Evolutionary conservation across 306 rosid species (phyloP).

Genomic region (Lagenaria siceraria): DNA sequence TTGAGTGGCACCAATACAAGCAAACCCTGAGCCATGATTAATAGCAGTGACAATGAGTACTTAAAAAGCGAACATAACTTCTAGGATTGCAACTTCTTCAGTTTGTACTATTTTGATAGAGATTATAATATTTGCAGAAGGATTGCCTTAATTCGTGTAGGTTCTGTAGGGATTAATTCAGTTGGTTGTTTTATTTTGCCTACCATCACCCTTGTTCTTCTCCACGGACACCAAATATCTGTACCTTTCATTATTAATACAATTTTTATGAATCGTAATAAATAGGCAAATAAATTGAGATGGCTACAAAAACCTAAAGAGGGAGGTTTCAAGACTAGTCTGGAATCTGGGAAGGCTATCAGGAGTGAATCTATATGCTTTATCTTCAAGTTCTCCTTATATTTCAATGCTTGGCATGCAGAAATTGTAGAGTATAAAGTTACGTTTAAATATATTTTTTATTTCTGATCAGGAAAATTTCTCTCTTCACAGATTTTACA

Average conservation of each 20-base stretch:
- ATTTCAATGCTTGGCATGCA: not conserved
- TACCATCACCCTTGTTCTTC: not conserved
- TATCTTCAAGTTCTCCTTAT: not conserved
- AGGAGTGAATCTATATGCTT: not conserved
- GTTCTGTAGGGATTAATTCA: not conserved
- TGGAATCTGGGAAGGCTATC: not conserved
- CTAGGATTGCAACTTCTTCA: not conserved
- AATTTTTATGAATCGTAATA: not conserved
- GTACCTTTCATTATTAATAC: not conserved
- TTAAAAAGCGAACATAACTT: not conserved
- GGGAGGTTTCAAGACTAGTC: not conserved
- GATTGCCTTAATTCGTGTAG: not conserved
- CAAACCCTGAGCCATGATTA: not conserved
- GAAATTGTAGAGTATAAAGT: not conserved
- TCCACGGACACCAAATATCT: not conserved
- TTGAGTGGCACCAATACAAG: not conserved
- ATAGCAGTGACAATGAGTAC: not conserved
- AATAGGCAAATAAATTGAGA: not conserved
- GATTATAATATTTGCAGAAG: not conserved
- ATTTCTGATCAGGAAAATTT: not conserved
- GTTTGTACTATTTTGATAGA: not conserved
- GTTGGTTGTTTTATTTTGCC: not conserved
- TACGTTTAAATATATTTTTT: not conserved
- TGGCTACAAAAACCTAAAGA: not conserved
- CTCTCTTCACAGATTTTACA: constrained; percentile 49